Conservation (phyloP, 768 basidiomycete species). For the Trametes elegans region DNA sequence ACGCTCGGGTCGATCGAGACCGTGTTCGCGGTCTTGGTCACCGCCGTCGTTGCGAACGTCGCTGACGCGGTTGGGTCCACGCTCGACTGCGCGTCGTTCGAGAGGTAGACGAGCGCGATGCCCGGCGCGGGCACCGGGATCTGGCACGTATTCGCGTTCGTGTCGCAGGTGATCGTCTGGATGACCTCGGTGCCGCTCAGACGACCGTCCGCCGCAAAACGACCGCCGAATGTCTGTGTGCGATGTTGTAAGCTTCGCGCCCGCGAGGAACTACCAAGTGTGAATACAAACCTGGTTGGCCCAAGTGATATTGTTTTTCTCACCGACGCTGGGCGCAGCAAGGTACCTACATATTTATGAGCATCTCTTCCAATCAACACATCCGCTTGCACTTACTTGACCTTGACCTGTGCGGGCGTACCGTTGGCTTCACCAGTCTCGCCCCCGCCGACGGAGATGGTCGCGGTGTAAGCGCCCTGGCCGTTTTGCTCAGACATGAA, state of each 20-base stretch:
- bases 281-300: conserved; percentile 41
- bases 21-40: conserved; percentile 52
- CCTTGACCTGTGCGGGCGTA: conserved; percentile 29
- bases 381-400: conserved; percentile 34
- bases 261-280: background rate
- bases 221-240: conserved; percentile 31
- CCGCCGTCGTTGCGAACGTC: conserved; percentile 57
- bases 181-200: conserved; percentile 35
- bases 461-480: conserved; percentile 37
- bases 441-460: conserved; percentile 33
- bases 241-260: background rate
- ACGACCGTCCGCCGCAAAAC: conserved; percentile 39
- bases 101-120: conserved; percentile 74
- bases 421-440: conserved; percentile 20
- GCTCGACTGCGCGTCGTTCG: conserved; percentile 37
- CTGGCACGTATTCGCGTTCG: conserved; percentile 48
- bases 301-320: conserved; percentile 48
- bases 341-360: conserved; percentile 27
- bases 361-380: background rate
- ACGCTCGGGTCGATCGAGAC: conserved; percentile 52
- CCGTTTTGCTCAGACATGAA: conserved; percentile 42
- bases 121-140: conserved; percentile 68
- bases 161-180: conserved; percentile 38
- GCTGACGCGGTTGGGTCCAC: conserved; percentile 33
- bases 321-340: conserved; percentile 35